Base-by-base conservation (phyloP, 148 eudicot genomes). In the Vaccinium corymbosum region DNA sequence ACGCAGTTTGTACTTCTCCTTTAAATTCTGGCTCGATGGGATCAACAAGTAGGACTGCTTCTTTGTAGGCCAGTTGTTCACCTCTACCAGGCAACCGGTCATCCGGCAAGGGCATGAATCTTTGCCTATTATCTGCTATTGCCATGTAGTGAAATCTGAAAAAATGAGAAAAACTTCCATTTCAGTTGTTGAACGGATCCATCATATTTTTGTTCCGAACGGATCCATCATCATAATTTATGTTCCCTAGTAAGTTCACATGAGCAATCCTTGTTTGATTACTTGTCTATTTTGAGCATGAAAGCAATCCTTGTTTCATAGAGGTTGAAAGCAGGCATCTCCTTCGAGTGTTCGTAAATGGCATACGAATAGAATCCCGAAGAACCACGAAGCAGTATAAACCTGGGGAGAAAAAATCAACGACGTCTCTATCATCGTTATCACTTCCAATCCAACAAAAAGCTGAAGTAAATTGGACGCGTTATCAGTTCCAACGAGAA, bases 101-200 rank as follows among this genome's bases (percentile, higher is more conserved):
- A 79, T 92, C 95, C 10, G 97, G 97, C 71, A 93, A 87, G 10
- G 97, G 98, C 98, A 95, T 95, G 74, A 84, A 82, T 80, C 98
- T 88, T 62, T 88, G 93, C 71, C 95, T 90, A 75, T 92, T 87
- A 84, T 95, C 98, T 27, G 91, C 90, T 81, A 95, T 61, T 0
- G 88, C 98, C 98, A 95, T 94, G 86, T 94, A 94, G 1, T 84
- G 90, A 86, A 95, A 95, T 94, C 97, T 95, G 51, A 79, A 50
- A 80, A 68, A 2, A 7, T 35, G 46, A 42, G 4, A 68, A 2
- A 29, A 68, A 64, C 1, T 14, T 8, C 17, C 80, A 17, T 49
- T 22, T 22, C 71, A 0, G 14, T 22, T 22, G 29, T 29, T n/a
- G 10, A 8, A 64, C 14, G 1, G 29, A 7, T 64, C 15, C 25